phyloP scores from a whole-genome alignment of 331 rosid species.

The Erythrophleum ivorense region DNA sequence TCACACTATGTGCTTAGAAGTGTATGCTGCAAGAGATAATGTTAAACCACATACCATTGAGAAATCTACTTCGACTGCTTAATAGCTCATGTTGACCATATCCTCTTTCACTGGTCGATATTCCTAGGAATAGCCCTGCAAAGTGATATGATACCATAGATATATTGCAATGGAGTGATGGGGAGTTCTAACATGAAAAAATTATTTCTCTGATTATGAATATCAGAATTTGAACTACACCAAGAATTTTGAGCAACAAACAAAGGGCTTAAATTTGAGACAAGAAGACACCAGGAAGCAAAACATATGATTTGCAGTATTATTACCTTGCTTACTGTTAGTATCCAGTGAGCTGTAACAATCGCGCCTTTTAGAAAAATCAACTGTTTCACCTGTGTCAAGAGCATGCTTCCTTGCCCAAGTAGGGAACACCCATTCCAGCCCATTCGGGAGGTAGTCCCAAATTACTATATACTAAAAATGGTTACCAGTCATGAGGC shows the following conservation, averaged over 20 bases:
- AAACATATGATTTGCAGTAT: slow-evolving; percentile 32
- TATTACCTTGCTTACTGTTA: slow-evolving; percentile 80
- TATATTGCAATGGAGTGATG: slow-evolving; percentile 12
- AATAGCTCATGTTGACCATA: slow-evolving; percentile 66
- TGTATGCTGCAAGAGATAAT: slow-evolving; percentile 19
- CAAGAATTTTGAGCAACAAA: slow-evolving; percentile 14
- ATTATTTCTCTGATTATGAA: not conserved
- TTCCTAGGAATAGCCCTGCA: slow-evolving; percentile 88
- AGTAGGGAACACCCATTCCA: too few species aligned
- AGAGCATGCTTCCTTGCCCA: too few species aligned
- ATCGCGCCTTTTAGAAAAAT: not conserved
- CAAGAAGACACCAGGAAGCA: slow-evolving; percentile 16
- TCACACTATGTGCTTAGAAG: slow-evolving; percentile 12
- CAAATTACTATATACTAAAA: too few species aligned
- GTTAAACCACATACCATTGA: slow-evolving; percentile 50
- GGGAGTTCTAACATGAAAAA: slow-evolving; percentile 16
- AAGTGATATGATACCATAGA: slow-evolving; percentile 6
- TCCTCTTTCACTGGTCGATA: slow-evolving; percentile 77
- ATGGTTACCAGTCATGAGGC: too few species aligned
- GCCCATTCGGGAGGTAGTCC: too few species aligned
- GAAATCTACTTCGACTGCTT: slow-evolving; percentile 64
- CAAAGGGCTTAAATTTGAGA: slow-evolving; percentile 27
- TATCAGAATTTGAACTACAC: slow-evolving; percentile 4
- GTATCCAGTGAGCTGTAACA: slow-evolving; percentile 77
- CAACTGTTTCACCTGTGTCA: too few species aligned